Evolutionary conservation across 2,329 filamentous ascomycete genomes (phyloP).

Genomic region (Xylogone sp.): DNA sequence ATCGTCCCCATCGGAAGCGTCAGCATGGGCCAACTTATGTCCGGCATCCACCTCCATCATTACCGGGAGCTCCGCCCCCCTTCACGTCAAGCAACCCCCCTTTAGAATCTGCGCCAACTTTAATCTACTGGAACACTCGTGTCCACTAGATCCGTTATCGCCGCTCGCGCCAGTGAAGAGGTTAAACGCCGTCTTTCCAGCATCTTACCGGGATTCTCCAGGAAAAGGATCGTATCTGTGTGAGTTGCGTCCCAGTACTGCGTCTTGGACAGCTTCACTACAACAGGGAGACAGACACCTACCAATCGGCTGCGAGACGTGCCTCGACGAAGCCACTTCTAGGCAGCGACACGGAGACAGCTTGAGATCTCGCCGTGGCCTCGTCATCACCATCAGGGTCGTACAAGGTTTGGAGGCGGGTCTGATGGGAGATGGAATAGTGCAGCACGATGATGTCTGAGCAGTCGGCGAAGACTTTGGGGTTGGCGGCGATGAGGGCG

Average conservation of each 20-base stretch:
- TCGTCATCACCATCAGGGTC: conserved; percentile 16
- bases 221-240: conserved; percentile 4
- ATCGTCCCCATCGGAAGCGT: no score
- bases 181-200: no score
- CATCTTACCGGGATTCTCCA: conserved; percentile 6
- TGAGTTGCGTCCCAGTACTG: conserved; percentile 8
- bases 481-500: conserved; percentile 21
- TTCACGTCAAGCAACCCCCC: conserved; percentile 5
- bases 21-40: no score
- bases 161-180: conserved; percentile 2
- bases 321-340: conserved; percentile 7
- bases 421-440: conserved; percentile 18
- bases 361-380: not conserved
- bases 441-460: conserved; percentile 27
- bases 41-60: conserved; percentile 14
- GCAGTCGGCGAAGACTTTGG: conserved; percentile 30
- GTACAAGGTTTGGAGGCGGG: conserved; percentile 25
- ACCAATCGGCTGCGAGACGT: conserved; percentile 1
- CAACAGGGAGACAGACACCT: conserved; percentile 2
- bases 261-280: conserved; percentile 1
- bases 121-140: conserved; percentile 11
- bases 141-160: conserved; percentile 11
- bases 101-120: conserved; percentile 6
- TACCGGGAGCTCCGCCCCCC: conserved; percentile 6
- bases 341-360: not conserved